Base-by-base conservation (phyloP, 129 eudicot genomes). In the Arctium lappa region DNA sequence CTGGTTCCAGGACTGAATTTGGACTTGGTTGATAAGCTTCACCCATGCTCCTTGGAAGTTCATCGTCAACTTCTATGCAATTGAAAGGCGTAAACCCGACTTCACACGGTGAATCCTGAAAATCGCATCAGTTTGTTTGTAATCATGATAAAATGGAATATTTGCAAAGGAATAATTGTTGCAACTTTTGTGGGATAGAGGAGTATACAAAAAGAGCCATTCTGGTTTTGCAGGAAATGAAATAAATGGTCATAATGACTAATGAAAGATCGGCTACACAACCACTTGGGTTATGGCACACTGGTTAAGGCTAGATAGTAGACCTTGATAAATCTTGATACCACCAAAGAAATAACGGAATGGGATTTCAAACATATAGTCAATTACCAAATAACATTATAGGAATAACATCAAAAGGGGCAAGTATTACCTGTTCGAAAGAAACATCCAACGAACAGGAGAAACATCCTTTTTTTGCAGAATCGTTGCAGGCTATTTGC, bases 1-100 rank as follows among this genome's bases (percentile, higher is more conserved):
- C 91, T 48, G 90, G 86, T 77, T 90, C 93, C 69, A 90, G 81
- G 78, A 93, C 91, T 36, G 97, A 89, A 86, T 83, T 87, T 72
- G 94, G 97, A 89, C 94, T 87, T 2, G 70, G 87, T 80, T 85
- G 89, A 82, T 88, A 75, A 65, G 84, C 85, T 79, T 85, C 91
- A 83, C 83, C 89, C 36, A 62, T 50, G 81, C 84, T 85, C 60
- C 29, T 79, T 29, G 30, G 5, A 69, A 63, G 63, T 66, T 73
- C 84, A 22, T 44, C 84, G 48, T 84, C 68, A 16, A 84, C 33
- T 12, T 79, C 71, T 27, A 82, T 56, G 73, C 88, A 75, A 63
- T 34, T 87, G 63, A 83, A 84, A 71, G 76, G 39, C 29, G 38
- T 33, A 13, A 84, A 66, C 33, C 76, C 36, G 29, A 73, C 84